Percentiles rank a stretch among this genome's conserved stretches.
Conservation (phyloP, 2,329 filamentous ascomycete genomes). For the Cladophialophora psammophila region DNA sequence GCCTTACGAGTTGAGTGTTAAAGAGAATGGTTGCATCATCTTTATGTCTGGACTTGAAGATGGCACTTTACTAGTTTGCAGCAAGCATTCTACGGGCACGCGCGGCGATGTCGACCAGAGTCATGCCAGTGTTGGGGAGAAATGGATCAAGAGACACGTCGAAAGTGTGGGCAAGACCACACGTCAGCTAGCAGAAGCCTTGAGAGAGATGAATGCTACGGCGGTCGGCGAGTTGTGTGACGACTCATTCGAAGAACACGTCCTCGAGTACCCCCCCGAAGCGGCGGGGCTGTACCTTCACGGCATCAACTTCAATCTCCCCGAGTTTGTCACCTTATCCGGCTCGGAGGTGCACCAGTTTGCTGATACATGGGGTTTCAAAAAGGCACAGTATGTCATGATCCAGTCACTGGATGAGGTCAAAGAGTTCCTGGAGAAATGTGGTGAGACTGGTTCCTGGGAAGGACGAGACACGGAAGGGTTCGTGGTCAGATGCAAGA, state of each 20-base stretch:
- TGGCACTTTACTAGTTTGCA: constrained; percentile 91
- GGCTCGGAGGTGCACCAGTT: constrained; percentile 85
- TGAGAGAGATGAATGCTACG: constrained; percentile 85
- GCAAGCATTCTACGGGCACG: constrained; percentile 93
- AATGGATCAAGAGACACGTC: constrained; percentile 81
- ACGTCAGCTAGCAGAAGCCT: constrained; percentile 75
- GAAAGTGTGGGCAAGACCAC: constrained; percentile 77
- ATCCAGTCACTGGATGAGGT: constrained; percentile 78
- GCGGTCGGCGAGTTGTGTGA: constrained; percentile 96
- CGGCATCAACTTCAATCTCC: constrained; percentile 94
- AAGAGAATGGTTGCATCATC: constrained; percentile 99
- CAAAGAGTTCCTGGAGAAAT: constrained; percentile 79
- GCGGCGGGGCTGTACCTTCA: constrained; percentile 92
- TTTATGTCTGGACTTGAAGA: constrained; percentile 93
- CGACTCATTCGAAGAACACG: constrained; percentile 95
- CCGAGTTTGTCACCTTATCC: constrained; percentile 86
- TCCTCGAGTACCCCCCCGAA: constrained; percentile 83
- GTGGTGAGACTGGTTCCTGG: constrained; percentile 87
- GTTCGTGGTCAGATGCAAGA: constrained; percentile 92
- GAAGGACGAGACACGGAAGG: constrained; percentile 93
- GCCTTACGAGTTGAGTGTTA: constrained; percentile 93
- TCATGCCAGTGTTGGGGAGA: constrained; percentile 84
- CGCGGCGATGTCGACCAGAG: constrained; percentile 75
- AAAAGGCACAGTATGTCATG: constrained; percentile 80
- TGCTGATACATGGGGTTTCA: constrained; percentile 91